Evolutionary conservation across 2,329 filamentous ascomycete species (phyloP).

Genomic region (Hypoxylon sp.): DNA sequence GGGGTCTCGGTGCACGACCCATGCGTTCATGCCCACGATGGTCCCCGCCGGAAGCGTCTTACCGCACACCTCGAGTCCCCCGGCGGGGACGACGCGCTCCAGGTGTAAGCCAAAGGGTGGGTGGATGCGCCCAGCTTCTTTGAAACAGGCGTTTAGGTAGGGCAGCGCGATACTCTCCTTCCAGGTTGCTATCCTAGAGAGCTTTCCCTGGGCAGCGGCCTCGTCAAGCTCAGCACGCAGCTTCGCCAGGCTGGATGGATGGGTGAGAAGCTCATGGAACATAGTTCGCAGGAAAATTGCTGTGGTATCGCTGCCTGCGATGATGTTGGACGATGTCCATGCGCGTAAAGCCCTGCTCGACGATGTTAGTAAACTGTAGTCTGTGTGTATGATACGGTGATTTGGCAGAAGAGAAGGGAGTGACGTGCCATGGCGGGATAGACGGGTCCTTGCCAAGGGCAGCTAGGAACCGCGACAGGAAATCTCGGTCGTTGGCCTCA

Average conservation of each 20-base stretch:
- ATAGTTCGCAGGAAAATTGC: constrained; percentile 34
- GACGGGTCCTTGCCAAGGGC: background rate
- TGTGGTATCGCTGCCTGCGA: constrained; percentile 37
- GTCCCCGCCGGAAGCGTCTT: constrained; percentile 69
- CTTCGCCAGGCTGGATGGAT: constrained; percentile 18
- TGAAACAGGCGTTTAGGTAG: constrained; percentile 75
- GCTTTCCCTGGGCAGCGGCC: constrained; percentile 1
- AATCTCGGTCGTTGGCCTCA: constrained; percentile 27
- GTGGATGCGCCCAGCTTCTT: constrained; percentile 75
- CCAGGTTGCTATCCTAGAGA: constrained; percentile 26
- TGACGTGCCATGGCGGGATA: background rate
- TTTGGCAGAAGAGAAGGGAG: background rate
- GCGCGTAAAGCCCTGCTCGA: constrained; percentile 39
- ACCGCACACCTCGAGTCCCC: constrained; percentile 67
- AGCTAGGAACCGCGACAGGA: constrained; percentile 33
- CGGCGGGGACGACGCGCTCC: constrained; percentile 71
- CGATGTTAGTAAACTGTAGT: background rate
- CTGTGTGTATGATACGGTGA: background rate
- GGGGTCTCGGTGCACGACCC: constrained; percentile 71
- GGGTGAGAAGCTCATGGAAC: constrained; percentile 28
- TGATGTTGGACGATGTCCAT: constrained; percentile 53
- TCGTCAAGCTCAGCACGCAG: constrained; percentile 26
- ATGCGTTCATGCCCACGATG: constrained; percentile 72
- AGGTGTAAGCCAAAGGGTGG: constrained; percentile 72
- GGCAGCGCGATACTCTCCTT: constrained; percentile 57